Conservation (phyloP, 352 stramenopile genomes). For the Phytophthora hybrid region DNA sequence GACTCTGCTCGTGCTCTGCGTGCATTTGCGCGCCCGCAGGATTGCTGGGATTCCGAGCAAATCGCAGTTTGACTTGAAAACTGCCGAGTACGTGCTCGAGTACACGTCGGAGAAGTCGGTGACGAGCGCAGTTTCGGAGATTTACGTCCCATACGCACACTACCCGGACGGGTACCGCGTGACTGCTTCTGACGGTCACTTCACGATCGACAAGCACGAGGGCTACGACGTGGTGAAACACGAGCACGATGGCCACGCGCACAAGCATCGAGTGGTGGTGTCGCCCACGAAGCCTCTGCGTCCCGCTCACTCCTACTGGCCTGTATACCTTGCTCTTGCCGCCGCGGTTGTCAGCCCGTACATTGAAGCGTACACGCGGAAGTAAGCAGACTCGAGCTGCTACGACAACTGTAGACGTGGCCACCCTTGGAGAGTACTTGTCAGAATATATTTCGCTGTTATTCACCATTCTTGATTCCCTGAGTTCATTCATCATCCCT, state of each 20-base stretch:
- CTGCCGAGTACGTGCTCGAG: conserved; percentile 59
- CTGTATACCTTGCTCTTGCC: conserved; percentile 32
- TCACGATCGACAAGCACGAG: conserved; percentile 45
- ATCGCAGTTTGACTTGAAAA: conserved; percentile 59
- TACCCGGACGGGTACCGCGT: conserved; percentile 44
- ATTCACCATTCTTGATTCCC: conserved; percentile 12
- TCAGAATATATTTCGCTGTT: conserved; percentile 23
- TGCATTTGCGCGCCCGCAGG: conserved; percentile 70
- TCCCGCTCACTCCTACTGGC: conserved; percentile 22
- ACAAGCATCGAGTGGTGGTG: conserved; percentile 41
- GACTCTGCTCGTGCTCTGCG: conserved; percentile 52
- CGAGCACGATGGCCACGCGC: conserved; percentile 37
- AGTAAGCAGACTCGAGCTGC: conserved; percentile 11
- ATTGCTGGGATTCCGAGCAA: conserved; percentile 69
- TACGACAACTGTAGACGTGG: not conserved
- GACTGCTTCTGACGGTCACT: conserved; percentile 33
- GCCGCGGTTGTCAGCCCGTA: conserved; percentile 36
- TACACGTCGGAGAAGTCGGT: conserved; percentile 38
- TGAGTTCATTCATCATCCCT: conserved; percentile 6
- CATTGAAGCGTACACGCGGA: conserved; percentile 28
- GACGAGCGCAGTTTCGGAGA: conserved; percentile 30
- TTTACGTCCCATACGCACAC: conserved; percentile 44
- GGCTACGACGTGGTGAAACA: conserved; percentile 54
- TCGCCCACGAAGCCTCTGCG: conserved; percentile 21
- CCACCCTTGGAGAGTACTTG: not conserved